Percentiles rank a stretch among this genome's conserved stretches.
Conservation (phyloP, 2,329 filamentous ascomycete genomes). For the Talaromyces sp. region DNA sequence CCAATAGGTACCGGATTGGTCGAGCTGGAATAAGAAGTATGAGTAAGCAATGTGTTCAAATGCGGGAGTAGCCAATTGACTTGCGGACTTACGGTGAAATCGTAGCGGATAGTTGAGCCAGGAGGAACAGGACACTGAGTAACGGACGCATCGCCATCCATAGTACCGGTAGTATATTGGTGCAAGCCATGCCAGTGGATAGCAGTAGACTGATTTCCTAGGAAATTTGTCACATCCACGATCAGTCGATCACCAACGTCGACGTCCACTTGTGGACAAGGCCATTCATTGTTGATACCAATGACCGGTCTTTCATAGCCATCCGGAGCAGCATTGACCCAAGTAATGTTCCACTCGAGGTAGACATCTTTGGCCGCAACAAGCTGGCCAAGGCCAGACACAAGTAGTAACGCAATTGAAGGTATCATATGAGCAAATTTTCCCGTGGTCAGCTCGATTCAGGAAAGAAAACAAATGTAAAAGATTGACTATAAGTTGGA, state of each 20-base stretch:
- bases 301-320: slow-evolving; percentile 63
- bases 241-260: slow-evolving; percentile 37
- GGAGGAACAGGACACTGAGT: slow-evolving; percentile 67
- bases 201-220: slow-evolving; percentile 39
- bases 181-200: slow-evolving; percentile 67
- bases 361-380: slow-evolving; percentile 36
- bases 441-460: background rate
- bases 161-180: slow-evolving; percentile 63
- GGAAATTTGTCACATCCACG: slow-evolving; percentile 39
- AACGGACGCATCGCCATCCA: slow-evolving; percentile 67
- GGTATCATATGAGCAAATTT: slow-evolving; percentile 6
- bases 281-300: slow-evolving; percentile 75
- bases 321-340: slow-evolving; percentile 71
- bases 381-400: slow-evolving; percentile 16
- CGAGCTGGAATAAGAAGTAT: slow-evolving; percentile 35
- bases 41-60: background rate
- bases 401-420: background rate
- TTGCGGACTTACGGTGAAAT: slow-evolving; percentile 51
- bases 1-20: slow-evolving; percentile 74
- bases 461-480: background rate
- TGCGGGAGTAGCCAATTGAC: background rate
- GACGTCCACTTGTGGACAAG: slow-evolving; percentile 58
- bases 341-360: slow-evolving; percentile 65
- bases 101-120: slow-evolving; percentile 64
- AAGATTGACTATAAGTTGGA: slow-evolving; percentile 18